These are phyloP conservation scores for Ganoderma resinaceum DNA, from an alignment of 1,284 basidiomycete genomes.

Conservation along the genomic window DNA sequence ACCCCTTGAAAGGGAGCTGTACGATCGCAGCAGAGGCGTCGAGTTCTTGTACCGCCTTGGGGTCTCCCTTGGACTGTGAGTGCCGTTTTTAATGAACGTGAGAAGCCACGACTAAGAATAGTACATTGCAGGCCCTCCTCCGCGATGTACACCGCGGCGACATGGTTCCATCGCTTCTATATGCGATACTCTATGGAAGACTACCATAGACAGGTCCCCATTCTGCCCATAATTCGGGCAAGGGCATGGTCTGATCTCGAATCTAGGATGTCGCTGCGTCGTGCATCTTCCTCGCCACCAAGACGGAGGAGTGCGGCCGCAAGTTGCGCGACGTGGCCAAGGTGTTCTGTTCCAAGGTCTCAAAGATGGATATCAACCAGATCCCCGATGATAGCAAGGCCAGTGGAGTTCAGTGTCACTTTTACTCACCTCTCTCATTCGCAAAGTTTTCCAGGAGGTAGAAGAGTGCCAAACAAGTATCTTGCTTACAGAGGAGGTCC, in stretches of 20 bases:
- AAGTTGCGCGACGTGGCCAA: constrained; percentile 87
- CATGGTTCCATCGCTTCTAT: constrained; percentile 94
- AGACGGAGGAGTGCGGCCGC: constrained; percentile 88
- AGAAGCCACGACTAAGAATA: constrained; percentile 18
- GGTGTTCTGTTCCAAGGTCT: constrained; percentile 77
- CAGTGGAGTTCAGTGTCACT: not conserved
- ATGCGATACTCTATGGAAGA: constrained; percentile 91
- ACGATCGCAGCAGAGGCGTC: constrained; percentile 78
- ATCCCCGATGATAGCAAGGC: constrained; percentile 70
- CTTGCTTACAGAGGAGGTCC: constrained; percentile 80
- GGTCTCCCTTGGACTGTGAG: constrained; percentile 75
- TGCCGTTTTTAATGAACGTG: constrained; percentile 27
- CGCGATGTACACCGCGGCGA: constrained; percentile 84
- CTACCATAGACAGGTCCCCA: constrained; percentile 75
- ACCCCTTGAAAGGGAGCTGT: constrained; percentile 69
- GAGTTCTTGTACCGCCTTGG: constrained; percentile 84
- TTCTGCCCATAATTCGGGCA: too few species aligned
- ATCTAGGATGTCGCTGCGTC: constrained; percentile 87
- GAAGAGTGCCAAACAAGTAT: constrained; percentile 79
- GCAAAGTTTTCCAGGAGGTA: constrained; percentile 60
- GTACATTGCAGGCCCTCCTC: constrained; percentile 65
- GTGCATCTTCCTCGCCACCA: constrained; percentile 91
- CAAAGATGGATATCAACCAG: constrained; percentile 59
- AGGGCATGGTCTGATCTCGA: constrained; percentile 8
- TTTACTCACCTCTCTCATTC: not conserved